Evolutionary conservation across 176 grass and related monocot genomes (phyloP).

Genomic region (Carex kokanica): DNA sequence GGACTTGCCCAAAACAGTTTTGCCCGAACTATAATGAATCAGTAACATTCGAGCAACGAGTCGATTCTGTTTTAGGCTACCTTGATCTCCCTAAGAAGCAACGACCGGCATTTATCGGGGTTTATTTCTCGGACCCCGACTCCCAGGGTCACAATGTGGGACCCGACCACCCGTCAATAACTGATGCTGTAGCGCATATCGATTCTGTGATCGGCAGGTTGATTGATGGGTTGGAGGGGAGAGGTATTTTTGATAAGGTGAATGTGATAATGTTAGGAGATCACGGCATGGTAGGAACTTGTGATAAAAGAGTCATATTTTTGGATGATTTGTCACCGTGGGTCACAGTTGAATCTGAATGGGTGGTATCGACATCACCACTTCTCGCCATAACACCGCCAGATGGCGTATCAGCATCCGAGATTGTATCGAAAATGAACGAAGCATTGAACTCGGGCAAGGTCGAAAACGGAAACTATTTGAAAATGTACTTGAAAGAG

Average conservation of each 20-base stretch:
- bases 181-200: slow-evolving; percentile 46
- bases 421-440: slow-evolving; percentile 84
- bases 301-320: slow-evolving; percentile 62
- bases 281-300: slow-evolving; percentile 89
- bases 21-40: slow-evolving; percentile 56
- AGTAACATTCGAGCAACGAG: slow-evolving; percentile 69
- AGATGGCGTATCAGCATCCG: slow-evolving; percentile 31
- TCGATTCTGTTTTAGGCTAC: slow-evolving; percentile 58
- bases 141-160: slow-evolving; percentile 77
- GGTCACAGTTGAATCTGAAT: slow-evolving; percentile 49
- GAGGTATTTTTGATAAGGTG: slow-evolving; percentile 75
- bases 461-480: slow-evolving; percentile 55
- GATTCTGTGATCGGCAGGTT: slow-evolving; percentile 64
- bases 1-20: slow-evolving; percentile 64
- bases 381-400: slow-evolving; percentile 68
- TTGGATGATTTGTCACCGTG: slow-evolving; percentile 63
- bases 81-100: slow-evolving; percentile 60
- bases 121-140: slow-evolving; percentile 93
- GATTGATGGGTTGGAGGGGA: slow-evolving; percentile 64
- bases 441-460: slow-evolving; percentile 68
- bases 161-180: slow-evolving; percentile 69
- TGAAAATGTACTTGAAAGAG: slow-evolving; percentile 84
- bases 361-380: slow-evolving; percentile 57
- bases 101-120: slow-evolving; percentile 50
- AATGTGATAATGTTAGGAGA: slow-evolving; percentile 73